These are phyloP conservation scores for Aspergillus carlsbadensis DNA, from an alignment of 495 filamentous ascomycete species.

Conservation along the genomic window DNA sequence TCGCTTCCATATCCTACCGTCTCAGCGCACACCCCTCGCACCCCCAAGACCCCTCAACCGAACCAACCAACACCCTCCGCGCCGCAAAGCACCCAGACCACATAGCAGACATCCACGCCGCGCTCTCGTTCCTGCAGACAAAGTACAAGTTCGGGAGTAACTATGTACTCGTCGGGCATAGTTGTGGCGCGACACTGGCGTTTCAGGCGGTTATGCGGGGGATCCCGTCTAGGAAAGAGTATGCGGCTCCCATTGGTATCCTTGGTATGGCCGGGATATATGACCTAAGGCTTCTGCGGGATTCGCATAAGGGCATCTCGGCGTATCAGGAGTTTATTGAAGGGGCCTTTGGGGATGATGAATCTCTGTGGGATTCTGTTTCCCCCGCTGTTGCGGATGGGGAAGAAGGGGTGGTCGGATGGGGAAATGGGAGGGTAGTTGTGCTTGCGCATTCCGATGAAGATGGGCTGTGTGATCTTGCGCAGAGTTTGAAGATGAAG, in stretches of 20 bases:
- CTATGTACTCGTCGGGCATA: conserved; percentile 75
- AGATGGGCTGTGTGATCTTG: conserved; percentile 60
- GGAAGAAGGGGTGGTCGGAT: conserved; percentile 33
- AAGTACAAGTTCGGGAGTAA: conserved; percentile 47
- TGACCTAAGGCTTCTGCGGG: conserved; percentile 55
- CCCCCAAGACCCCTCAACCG: conserved; percentile 47
- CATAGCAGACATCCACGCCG: conserved; percentile 64
- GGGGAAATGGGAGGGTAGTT: conserved; percentile 46
- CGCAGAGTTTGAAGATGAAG: conserved; percentile 51
- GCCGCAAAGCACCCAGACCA: conserved; percentile 70
- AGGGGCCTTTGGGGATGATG: conserved; percentile 62
- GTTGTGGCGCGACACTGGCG: conserved; percentile 70
- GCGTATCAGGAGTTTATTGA: conserved; percentile 59
- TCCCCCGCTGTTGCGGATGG: conserved; percentile 47
- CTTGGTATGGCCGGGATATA: conserved; percentile 67
- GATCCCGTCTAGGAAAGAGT: background rate
- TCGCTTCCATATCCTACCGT: conserved; percentile 78
- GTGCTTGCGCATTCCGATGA: conserved; percentile 59
- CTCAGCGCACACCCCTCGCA: conserved; percentile 69
- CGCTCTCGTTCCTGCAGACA: conserved; percentile 58
- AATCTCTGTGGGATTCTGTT: conserved; percentile 48
- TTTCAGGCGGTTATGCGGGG: conserved; percentile 62
- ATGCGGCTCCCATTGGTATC: conserved; percentile 42
- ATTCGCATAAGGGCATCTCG: conserved; percentile 41
- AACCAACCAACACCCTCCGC: conserved; percentile 36